A percentile compares a stretch with the other conserved stretches of the same genome.
Conservation (phyloP, 2,329 filamentous ascomycete genomes). For the Helicocarpus griseus region DNA sequence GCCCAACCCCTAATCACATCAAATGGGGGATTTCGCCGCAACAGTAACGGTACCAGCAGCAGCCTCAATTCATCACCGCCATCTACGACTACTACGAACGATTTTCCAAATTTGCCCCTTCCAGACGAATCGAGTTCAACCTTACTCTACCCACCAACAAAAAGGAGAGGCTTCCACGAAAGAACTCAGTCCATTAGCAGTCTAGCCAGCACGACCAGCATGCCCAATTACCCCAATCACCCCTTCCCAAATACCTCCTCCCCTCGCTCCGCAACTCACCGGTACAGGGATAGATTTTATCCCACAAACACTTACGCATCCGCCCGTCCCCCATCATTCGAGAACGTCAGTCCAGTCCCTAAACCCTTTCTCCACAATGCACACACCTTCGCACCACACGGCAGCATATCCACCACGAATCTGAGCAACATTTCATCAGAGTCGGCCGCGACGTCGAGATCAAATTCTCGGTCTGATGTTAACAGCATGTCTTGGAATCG, state of each 20-base stretch:
- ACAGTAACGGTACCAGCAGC: neutral
- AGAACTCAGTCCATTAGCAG: slow-evolving; percentile 12
- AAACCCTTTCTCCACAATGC: neutral
- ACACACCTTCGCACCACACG: neutral
- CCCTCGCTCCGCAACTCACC: slow-evolving; percentile 6
- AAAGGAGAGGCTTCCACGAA: slow-evolving; percentile 4
- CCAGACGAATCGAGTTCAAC: neutral
- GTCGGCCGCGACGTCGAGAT: neutral
- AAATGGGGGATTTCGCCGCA: neutral
- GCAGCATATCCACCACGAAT: slow-evolving; percentile 7
- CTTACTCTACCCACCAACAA: neutral
- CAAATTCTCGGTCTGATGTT: neutral
- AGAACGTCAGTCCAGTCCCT: slow-evolving; percentile 2
- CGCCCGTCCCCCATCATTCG: slow-evolving; percentile 3
- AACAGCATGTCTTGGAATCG: neutral
- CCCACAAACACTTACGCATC: neutral
- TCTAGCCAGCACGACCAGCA: slow-evolving; percentile 12
- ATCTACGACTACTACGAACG: neutral
- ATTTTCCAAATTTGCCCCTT: neutral
- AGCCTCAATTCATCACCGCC: neutral
- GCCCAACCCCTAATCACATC: neutral
- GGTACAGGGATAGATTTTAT: slow-evolving; percentile 6
- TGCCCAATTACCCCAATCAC: slow-evolving; percentile 10
- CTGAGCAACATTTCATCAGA: neutral
- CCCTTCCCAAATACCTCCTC: slow-evolving; percentile 9